Percentiles rank a stretch among this genome's conserved stretches.
These are phyloP conservation scores for Cyclanthera cordifolia DNA, from an alignment of 306 rosid species.

Conservation along the genomic window DNA sequence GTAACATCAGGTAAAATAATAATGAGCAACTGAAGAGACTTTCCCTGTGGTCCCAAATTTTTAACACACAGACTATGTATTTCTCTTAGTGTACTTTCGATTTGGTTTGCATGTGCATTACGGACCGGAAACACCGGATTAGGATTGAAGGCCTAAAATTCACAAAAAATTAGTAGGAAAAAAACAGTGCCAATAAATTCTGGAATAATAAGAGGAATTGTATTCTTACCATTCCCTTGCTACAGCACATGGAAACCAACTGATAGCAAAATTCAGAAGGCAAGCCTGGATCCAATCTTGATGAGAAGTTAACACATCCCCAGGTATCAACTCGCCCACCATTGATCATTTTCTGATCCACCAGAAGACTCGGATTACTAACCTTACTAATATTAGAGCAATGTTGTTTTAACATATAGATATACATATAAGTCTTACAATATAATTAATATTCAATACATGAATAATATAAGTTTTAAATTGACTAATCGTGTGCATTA, in stretches of 20 bases:
- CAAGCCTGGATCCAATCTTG: not conserved
- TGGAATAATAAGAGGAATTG: not conserved
- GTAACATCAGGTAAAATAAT: constrained; percentile 53
- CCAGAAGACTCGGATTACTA: not conserved
- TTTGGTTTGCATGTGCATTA: constrained; percentile 1
- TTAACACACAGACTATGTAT: constrained; percentile 22
- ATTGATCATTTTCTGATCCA: constrained; percentile 46
- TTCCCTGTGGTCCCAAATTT: not conserved
- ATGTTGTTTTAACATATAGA: too few relatives aligned
- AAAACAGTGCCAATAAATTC: not conserved
- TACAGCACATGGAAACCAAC: constrained; percentile 38
- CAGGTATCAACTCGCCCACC: constrained; percentile 47
- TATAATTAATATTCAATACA: too few relatives aligned
- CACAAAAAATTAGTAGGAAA: not conserved
- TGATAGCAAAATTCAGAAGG: constrained; percentile 16
- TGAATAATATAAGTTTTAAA: not conserved
- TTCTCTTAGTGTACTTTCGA: constrained; percentile 30
- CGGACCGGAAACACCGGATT: constrained; percentile 29
- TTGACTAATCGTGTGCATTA: too few relatives aligned
- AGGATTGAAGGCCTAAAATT: constrained; percentile 22
- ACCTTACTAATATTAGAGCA: not conserved
- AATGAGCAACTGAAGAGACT: constrained; percentile 40
- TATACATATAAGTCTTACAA: too few relatives aligned
- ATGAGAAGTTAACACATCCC: constrained; percentile 43
- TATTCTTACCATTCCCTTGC: constrained; percentile 59